These are phyloP conservation scores for Dipodascopsis uninucleata DNA, from an alignment of 805 yeast species.

Conservation along the genomic window DNA sequence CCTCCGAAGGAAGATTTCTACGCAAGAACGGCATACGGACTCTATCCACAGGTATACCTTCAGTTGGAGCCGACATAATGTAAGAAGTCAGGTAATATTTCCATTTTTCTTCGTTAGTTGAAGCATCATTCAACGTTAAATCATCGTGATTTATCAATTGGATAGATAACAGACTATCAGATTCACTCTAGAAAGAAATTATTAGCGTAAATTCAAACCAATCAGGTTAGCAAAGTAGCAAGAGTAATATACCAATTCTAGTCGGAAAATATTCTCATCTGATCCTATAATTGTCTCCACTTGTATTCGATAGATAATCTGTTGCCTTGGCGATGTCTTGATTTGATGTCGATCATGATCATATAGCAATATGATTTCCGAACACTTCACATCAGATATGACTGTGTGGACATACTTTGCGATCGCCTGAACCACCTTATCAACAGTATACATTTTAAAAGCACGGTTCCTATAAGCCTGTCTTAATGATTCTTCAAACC, in stretches of 20 bases:
- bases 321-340: slow-evolving; percentile 74
- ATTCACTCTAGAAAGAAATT: slow-evolving; percentile 40
- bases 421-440: slow-evolving; percentile 79
- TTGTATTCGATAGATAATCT: slow-evolving; percentile 84
- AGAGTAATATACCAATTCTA: slow-evolving; percentile 48
- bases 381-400: slow-evolving; percentile 70
- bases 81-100: slow-evolving; percentile 91
- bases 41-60: slow-evolving; percentile 78
- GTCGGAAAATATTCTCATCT: slow-evolving; percentile 91
- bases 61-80: slow-evolving; percentile 94
- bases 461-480: slow-evolving; percentile 94
- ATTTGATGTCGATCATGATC: slow-evolving; percentile 70
- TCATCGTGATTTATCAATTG: slow-evolving; percentile 87
- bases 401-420: slow-evolving; percentile 85
- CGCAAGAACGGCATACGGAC: slow-evolving; percentile 77
- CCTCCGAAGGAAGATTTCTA: slow-evolving; percentile 36
- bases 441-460: slow-evolving; percentile 85
- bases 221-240: neutral
- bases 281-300: slow-evolving; percentile 75
- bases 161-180: slow-evolving; percentile 53
- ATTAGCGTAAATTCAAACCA: neutral
- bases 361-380: slow-evolving; percentile 75
- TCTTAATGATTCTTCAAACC: slow-evolving; percentile 92
- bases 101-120: slow-evolving; percentile 75
- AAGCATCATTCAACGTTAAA: slow-evolving; percentile 69